These are phyloP conservation scores for Paramecium bursaria DNA, from an alignment of 73 alveolate species.

Conservation along the genomic window DNA sequence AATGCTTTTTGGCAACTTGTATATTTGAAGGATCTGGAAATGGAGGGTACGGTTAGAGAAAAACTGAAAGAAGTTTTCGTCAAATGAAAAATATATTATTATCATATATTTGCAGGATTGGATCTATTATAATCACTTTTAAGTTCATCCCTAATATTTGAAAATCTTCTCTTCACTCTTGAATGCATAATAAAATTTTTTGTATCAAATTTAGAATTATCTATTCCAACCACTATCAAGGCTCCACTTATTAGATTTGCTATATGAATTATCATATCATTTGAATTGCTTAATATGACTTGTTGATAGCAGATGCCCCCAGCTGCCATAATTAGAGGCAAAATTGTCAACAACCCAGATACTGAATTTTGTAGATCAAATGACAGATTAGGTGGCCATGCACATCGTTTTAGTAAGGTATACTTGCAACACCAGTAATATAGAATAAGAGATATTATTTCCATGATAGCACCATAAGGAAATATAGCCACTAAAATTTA, in stretches of 20 bases:
- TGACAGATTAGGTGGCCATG: conserved; percentile 31
- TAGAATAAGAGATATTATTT: background rate
- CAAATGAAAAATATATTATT: conserved; percentile 11
- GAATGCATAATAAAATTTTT: too few species aligned
- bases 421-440: conserved; percentile 54
- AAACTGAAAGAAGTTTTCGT: conserved; percentile 44
- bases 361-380: conserved; percentile 24
- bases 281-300: background rate
- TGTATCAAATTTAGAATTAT: background rate
- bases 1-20: conserved; percentile 60
- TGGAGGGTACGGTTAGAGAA: conserved; percentile 61
- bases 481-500: conserved; percentile 15
- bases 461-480: conserved; percentile 38
- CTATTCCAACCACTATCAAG: background rate
- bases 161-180: background rate
- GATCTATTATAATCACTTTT: conserved; percentile 48
- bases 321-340: conserved; percentile 14
- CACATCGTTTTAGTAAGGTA: conserved; percentile 41
- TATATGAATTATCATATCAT: conserved; percentile 8
- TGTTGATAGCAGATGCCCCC: conserved; percentile 13
- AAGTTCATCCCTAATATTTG: background rate
- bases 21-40: conserved; percentile 51
- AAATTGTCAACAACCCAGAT: background rate
- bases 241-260: conserved; percentile 5
- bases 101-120: background rate